Percentiles rank a stretch among this genome's conserved stretches.
Evolutionary conservation across 2,329 filamentous ascomycete genomes (phyloP).

Genomic region (Ophiobolus disseminans): DNA sequence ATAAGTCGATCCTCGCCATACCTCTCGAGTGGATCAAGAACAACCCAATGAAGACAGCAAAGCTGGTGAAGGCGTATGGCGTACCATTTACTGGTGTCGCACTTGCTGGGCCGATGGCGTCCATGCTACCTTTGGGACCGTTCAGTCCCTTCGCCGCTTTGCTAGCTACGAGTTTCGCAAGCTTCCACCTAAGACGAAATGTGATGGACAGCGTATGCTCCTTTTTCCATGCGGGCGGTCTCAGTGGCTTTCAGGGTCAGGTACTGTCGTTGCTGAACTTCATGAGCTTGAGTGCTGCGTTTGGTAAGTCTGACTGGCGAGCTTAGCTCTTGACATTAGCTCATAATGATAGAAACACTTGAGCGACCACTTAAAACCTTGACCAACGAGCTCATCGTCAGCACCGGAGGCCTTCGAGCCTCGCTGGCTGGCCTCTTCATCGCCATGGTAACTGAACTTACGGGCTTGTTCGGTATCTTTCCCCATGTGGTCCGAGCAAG

Average conservation of each 20-base stretch:
- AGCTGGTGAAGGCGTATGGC: neutral
- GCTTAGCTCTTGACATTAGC: neutral
- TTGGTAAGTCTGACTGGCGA: neutral
- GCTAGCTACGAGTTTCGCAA: neutral
- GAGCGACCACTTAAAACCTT: neutral
- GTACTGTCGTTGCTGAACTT: slow-evolving; percentile 5
- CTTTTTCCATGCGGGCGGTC: neutral
- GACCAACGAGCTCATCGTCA: neutral
- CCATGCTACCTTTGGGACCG: neutral
- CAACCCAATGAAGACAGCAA: neutral
- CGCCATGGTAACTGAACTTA: neutral
- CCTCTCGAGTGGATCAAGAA: neutral
- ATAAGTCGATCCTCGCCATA: neutral
- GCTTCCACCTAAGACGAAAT: neutral
- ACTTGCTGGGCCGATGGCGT: neutral
- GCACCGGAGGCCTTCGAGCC: neutral
- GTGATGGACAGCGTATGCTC: neutral
- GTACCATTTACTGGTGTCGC: neutral
- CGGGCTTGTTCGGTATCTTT: neutral
- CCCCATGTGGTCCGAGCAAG: neutral
- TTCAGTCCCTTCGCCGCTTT: neutral
- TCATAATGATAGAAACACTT: neutral
- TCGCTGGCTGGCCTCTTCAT: neutral
- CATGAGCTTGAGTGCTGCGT: slow-evolving; percentile 3
- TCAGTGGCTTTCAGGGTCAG: neutral